Evolutionary conservation across 371 early-diverging fungal species (phyloP), one percentile per base, ranked within the genome.

Genomic region (Basidiobolus meristosporus): DNA sequence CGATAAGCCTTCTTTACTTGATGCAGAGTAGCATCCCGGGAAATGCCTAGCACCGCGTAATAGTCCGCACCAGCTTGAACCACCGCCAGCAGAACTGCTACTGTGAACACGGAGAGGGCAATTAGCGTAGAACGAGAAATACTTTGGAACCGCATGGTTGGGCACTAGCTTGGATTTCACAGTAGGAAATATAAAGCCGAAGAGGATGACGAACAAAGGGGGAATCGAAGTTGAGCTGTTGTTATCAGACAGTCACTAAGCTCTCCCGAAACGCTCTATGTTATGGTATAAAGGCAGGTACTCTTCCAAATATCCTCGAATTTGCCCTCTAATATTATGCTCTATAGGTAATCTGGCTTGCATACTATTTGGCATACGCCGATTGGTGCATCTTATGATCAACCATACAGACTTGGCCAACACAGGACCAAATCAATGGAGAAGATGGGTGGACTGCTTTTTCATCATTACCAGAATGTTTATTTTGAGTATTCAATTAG

Each of bases 1-100:
- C 82, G 78, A 63, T 85, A 98, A 32, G 85, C 83, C 50, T 79
- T 81, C 49, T 82, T 89, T 53, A 98, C 93, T 46, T 95, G 86
- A 38, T 70, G 64, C 46, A 67, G 62, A 9, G 73, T 56, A 9
- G 93, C 91, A 21, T 70, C 66, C 28, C 85, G 73, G 11, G 77
- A 59, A 16, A 97, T 78, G n/a, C 82, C 90, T 12, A 98, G 69
- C 18, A 93, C 71, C 46, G 75, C 66, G 64, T 83, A 85, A 54
- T 82, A 87, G 57, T 77, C 75, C 29, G 43, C 38, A 15, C 26
- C 40, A 29, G 40, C 30, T 7, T 30, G 7, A 15, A 36, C 34
- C 7, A 40, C 31, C 31, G 18, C n/a, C 14, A 34, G 34, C n/a
- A 34, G 18, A 3, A 18, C 12, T 34, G 14, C 16, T 16, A 14